Evolutionary conservation across 2,329 filamentous ascomycete genomes (phyloP), one percentile per base, ranked within the genome.

Genomic region (Zelopaecilomyces penicillatus): DNA sequence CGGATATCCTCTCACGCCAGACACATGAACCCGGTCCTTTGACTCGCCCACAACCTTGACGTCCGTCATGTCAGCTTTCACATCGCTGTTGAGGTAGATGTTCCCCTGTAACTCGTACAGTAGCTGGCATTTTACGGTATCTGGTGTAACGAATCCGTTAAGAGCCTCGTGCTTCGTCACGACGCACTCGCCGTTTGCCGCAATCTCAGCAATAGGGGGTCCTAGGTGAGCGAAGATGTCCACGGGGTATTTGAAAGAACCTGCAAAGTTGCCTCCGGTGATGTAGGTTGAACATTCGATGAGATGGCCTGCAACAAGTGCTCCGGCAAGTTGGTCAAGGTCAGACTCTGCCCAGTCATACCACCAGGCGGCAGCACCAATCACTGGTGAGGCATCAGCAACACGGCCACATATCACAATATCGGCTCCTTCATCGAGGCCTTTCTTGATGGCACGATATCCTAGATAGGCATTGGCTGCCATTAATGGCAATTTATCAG

Each of bases 341-440:
- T 69, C 62, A 0, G 57, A 61, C 30, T 66, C 63, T 0, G 46
- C 43, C 74, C 73, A 78, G 1, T 60, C 57, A 49, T 75, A 64
- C 72, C 74, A 78, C 53, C 64, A 76, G 61, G 69, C 71, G 0
- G 74, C 72, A 0, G 71, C 71, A 0, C 67, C 73, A 29, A 76
- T 75, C 2, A 76, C 71, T 0, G 69, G 69, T 6, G 62, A 66
- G 0, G 69, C 69, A 51, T 71, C 68, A 0, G 67, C 65, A 2
- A 68, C 66, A 32, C 68, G 61, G 3, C 68, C 67, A 41, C 65
- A 68, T 11, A 70, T 61, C 35, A 70, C 56, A 30, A 71, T 69
- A 45, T 69, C 61, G 3, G 66, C 66, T 1, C 67, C 66, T 5
- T 51, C 47, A n/a, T 57, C 52, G 4, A 70, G 54, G 2, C 59